These are phyloP conservation scores for Amanita fuliginea DNA, from an alignment of 768 basidiomycete species.

Conservation along the genomic window DNA sequence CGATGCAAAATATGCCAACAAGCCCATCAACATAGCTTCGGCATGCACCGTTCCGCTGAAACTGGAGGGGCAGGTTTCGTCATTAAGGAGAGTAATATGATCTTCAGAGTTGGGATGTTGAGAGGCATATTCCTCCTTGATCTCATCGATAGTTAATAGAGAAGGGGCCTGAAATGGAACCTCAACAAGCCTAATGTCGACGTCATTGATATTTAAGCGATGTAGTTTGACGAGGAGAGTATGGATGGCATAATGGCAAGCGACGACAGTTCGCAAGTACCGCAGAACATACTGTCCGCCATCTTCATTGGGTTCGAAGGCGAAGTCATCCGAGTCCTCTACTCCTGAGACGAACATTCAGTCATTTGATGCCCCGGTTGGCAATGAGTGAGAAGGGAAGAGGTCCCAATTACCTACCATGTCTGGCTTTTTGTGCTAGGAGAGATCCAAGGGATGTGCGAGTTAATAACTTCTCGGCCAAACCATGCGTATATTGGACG, in stretches of 20 bases:
- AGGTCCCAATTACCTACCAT: neutral
- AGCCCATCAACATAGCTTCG: neutral
- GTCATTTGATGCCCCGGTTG: neutral
- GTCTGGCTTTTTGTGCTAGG: neutral
- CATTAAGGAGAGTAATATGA: neutral
- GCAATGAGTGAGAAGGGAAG: neutral
- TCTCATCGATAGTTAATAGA: neutral
- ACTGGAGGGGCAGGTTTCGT: neutral
- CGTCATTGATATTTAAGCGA: neutral
- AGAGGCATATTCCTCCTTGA: neutral
- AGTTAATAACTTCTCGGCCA: neutral
- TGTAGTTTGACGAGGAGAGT: neutral
- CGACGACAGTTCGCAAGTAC: neutral
- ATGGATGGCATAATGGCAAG: neutral
- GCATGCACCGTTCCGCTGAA: neutral
- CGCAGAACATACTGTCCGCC: neutral
- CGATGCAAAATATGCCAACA: neutral
- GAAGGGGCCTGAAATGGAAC: neutral
- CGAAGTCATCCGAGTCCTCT: neutral
- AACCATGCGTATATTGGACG: neutral
- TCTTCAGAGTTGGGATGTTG: neutral
- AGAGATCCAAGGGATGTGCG: neutral
- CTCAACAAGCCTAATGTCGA: neutral
- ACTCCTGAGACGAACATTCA: neutral
- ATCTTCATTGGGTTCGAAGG: neutral